Evolutionary conservation across 208 protist genomes (phyloP), one percentile per base, ranked within the genome.

Genomic region (Leishmania mexicana): DNA sequence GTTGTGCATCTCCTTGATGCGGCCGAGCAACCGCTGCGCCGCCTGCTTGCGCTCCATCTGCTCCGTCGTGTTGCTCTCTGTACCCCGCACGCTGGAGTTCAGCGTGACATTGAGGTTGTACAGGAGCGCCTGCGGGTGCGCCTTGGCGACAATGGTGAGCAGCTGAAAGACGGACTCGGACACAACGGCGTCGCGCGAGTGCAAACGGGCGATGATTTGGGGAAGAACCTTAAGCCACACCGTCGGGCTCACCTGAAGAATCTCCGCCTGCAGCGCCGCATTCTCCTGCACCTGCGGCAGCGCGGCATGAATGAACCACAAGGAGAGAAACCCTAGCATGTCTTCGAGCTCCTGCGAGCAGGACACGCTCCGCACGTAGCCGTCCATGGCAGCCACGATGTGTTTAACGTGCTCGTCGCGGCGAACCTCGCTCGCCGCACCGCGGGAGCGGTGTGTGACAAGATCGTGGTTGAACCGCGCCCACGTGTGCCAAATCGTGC

Each of bases 211-310:
- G 83, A 99, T 99, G 47, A 99, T 97, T 91, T 99, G 99, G n/a
- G 99, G 99, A 60, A 99, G 98, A n/a, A 99, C 99, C 83, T 99
- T 97, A 7, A 99, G 94, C 99, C 99, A 99, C 54, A 99, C 99
- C 54, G 99, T 99, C 47, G 99, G 95, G 42, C 86, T 93, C 2
- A 99, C 95, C 13, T 93, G 92, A 58, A 93, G 83, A 81, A 99
- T 97, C 72, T 96, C 96, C 24, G 95, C 81, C 57, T 92, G 85
- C 40, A 99, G 72, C 11, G 88, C 90, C 11, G 78, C 70, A 83
- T 87, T 96, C 67, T 58, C 83, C 77, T 93, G 87, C 38, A 96
- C 86, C 76, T 87, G 74, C 49, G 86, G 87, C 38, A 93, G 76
- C 38, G 89, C 79, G 35, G 91, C 94, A 83, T 99, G 90, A 74